A percentile compares a stretch with the other conserved stretches of the same genome.
phyloP scores from a whole-genome alignment of 768 basidiomycete genomes.

The Leccinum fibrillosum region DNA sequence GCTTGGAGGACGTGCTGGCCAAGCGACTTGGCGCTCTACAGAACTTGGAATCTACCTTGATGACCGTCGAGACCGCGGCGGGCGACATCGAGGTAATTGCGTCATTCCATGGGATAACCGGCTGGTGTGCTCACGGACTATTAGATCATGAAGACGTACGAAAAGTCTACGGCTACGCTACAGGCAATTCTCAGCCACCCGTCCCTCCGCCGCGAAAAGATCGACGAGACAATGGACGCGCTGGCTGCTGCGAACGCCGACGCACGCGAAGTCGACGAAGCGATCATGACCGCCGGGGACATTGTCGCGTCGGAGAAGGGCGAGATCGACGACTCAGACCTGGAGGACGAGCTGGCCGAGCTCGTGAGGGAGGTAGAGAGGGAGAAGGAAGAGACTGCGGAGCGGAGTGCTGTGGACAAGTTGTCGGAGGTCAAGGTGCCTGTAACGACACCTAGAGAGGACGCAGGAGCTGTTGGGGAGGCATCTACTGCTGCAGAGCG shows the following conservation, averaged over 20 bases:
- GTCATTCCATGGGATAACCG: neutral
- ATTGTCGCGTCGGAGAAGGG: constrained; percentile 47
- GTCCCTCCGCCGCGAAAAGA: constrained; percentile 67
- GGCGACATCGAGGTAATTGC: constrained; percentile 76
- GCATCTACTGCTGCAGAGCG: neutral
- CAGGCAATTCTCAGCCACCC: constrained; percentile 76
- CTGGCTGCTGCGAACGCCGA: constrained; percentile 81
- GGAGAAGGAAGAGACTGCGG: constrained; percentile 37
- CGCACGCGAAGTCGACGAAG: constrained; percentile 78
- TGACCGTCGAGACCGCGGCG: constrained; percentile 85
- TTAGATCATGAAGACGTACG: constrained; percentile 84
- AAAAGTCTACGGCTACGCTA: constrained; percentile 78
- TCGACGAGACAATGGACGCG: constrained; percentile 86
- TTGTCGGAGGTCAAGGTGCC: constrained; percentile 21
- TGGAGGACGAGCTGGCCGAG: constrained; percentile 64
- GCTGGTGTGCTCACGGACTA: neutral
- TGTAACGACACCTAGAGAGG: constrained; percentile 5
- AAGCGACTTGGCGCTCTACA: constrained; percentile 75
- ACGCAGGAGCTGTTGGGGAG: neutral
- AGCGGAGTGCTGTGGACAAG: constrained; percentile 18
- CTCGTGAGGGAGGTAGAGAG: constrained; percentile 47
- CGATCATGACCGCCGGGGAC: constrained; percentile 66
- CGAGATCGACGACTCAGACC: constrained; percentile 51
- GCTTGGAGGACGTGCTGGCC: constrained; percentile 69
- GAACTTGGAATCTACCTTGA: constrained; percentile 71